Conservation (phyloP, 805 yeast genomes). For the Candida railenensis region DNA sequence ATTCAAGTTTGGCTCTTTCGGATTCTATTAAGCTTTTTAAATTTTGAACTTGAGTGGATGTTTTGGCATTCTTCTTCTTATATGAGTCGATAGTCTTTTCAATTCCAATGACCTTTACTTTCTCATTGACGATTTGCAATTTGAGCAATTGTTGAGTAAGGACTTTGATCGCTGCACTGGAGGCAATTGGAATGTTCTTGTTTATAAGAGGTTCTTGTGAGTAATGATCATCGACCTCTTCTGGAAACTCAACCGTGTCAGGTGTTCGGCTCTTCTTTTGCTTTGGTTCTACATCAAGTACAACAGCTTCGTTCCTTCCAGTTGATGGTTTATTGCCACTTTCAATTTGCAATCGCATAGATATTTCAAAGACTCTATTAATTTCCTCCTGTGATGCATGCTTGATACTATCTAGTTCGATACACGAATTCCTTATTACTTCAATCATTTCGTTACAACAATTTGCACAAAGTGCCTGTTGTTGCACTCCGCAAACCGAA, state of each 20-base stretch:
- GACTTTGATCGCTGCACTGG: background rate
- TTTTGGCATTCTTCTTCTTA: background rate
- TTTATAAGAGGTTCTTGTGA: background rate
- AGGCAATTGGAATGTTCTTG: background rate
- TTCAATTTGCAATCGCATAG: constrained; percentile 11
- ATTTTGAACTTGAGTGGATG: background rate
- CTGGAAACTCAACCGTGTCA: too few relatives aligned
- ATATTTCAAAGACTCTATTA: constrained; percentile 22
- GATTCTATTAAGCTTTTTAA: background rate
- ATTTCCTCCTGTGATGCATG: constrained; percentile 20
- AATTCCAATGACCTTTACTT: constrained; percentile 1
- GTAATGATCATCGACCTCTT: background rate
- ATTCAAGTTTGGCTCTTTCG: background rate
- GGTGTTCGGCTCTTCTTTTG: too few relatives aligned
- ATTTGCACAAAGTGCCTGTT: constrained; percentile 20
- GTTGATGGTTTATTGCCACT: too few relatives aligned
- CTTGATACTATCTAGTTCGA: constrained; percentile 24
- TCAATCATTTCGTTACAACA: constrained; percentile 21
- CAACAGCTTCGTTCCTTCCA: too few relatives aligned
- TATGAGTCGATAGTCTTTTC: background rate
- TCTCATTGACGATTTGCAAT: constrained; percentile 3
- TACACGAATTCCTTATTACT: constrained; percentile 22
- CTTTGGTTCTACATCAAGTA: too few relatives aligned
- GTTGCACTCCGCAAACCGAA: constrained; percentile 6
- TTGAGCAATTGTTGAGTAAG: constrained; percentile 3